Conservation (phyloP, 371 early-diverging fungal genomes). For the Saksenaea oblongispora region DNA sequence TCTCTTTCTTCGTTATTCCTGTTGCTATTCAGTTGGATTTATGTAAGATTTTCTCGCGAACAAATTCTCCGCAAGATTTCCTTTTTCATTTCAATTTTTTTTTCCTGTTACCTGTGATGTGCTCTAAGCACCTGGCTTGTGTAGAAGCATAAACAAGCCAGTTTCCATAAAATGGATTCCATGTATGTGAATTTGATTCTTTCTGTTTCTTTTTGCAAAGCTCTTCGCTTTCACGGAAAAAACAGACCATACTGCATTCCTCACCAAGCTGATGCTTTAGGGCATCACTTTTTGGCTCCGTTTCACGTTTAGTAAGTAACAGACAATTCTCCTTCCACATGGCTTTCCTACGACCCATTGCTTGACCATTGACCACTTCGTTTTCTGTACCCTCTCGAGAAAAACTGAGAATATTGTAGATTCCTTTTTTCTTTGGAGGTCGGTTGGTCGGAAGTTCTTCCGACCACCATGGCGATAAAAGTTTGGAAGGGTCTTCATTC, state of each 20-base stretch:
- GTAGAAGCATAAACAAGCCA: conserved; percentile 1
- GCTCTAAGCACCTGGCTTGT: conserved; percentile 1
- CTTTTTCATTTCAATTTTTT: not conserved
- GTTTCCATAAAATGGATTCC: not conserved
- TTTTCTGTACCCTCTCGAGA: not conserved
- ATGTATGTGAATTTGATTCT: not conserved
- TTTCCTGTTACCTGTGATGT: not conserved
- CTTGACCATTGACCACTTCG: not conserved
- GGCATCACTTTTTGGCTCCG: not conserved
- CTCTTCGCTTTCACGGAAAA: not conserved
- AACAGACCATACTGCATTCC: conserved; percentile 4
- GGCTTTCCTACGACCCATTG: not conserved
- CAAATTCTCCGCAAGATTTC: not conserved
- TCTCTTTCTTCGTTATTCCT: conserved; percentile 16
- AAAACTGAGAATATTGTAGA: not conserved
- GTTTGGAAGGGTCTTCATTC: not conserved
- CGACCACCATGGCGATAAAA: not conserved
- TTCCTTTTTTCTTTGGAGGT: conserved; percentile 4
- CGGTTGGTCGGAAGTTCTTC: conserved; percentile 1
- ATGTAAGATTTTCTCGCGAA: not conserved
- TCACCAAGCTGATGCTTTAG: not conserved
- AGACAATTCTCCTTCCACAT: not conserved
- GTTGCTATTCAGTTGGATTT: conserved; percentile 10
- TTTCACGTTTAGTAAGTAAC: not conserved
- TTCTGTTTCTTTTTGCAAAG: not conserved